Base-by-base conservation (phyloP, 495 filamentous ascomycete genomes). In the Astrothelium subdiscretum region DNA sequence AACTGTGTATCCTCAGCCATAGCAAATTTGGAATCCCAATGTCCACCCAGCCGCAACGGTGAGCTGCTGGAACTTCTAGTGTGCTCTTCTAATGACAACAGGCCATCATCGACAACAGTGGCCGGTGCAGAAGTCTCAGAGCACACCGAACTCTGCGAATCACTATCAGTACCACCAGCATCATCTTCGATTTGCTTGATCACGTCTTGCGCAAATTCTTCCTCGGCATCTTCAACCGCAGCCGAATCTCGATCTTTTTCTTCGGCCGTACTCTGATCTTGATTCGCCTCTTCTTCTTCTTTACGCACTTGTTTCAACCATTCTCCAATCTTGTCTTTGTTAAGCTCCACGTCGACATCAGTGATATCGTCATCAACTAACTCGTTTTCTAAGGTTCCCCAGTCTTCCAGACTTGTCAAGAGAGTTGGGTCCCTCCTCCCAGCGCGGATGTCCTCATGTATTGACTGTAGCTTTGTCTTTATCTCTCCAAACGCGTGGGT, bases 281-380 rank as follows among this genome's bases (percentile, higher is more conserved):
- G 42, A 8, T n/a, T 48, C 20, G 15, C 35, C 15, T 48, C 8
- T 8, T n/a, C 42, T 48, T 8, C 18, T n/a, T 48, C 42, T 48
- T 48, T n/a, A n/a, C 42, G 18, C 42, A n/a, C 18, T 20, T 48
- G 42, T 20, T 29, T 58, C 26, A 65, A 22, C 63, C 63, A 65
- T 22, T 31, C 51, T 15, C 4, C 48, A 43, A 65, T 65, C 18
- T 12, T 29, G 38, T 65, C 63, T 48, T 31, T 61, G 52, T 65
- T 58, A 8, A 12, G 22, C 20, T 65, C 59, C 12, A 65, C 40
- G 31, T 65, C 63, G 5, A 65, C 44, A 18, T 65, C 63, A n/a
- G 63, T 65, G 15, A 61, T 61, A 48, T 43, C 44, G 48, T 65
- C 63, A 48, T 65, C 63, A 26, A 65, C 32, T 29, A 65, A 29